phyloP scores from a whole-genome alignment of 2,329 filamentous ascomycete genomes.

The Cytospora leucostoma region DNA sequence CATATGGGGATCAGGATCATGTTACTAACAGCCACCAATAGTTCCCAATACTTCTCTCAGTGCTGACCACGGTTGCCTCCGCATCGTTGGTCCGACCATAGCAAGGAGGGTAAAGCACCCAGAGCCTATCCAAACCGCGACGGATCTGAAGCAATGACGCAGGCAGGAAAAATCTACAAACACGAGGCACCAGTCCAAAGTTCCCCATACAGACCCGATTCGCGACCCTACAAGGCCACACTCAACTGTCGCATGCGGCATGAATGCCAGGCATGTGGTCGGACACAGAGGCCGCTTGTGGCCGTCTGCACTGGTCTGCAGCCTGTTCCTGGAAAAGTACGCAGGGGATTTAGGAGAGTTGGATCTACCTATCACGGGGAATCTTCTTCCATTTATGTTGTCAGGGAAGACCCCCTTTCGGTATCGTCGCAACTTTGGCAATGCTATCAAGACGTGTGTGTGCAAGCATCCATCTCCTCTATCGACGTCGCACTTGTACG shows the following conservation, averaged over 20 bases:
- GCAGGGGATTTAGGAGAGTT: background rate
- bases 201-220: background rate
- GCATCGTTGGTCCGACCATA: background rate
- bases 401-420: conserved; percentile 3
- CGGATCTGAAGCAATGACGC: background rate
- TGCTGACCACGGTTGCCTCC: background rate
- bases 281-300: background rate
- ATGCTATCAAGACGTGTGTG: background rate
- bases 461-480: background rate
- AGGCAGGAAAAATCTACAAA: background rate
- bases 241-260: background rate
- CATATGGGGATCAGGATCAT: background rate
- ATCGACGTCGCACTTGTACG: background rate
- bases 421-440: conserved; percentile 3
- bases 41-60: background rate
- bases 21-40: background rate
- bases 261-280: background rate
- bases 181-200: background rate
- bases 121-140: background rate
- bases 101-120: background rate
- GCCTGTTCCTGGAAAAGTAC: background rate
- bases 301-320: background rate
- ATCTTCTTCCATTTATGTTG: conserved; percentile 1
- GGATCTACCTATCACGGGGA: background rate
- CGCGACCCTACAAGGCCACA: background rate